Base-by-base conservation (phyloP, 768 basidiomycete species). In the Clathrus columnatus region DNA sequence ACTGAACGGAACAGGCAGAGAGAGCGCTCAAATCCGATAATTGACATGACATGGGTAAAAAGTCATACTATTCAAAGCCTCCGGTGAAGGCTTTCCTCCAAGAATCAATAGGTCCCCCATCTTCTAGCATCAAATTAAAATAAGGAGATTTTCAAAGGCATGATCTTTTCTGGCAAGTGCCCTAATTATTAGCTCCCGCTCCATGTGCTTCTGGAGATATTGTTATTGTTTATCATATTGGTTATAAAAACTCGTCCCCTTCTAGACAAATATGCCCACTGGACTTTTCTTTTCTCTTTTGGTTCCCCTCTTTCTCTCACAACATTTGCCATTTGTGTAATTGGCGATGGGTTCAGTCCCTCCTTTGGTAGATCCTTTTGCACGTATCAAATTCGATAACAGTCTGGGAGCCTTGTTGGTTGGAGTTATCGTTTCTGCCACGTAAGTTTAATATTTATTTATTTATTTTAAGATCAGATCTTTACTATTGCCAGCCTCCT, bases 381-480 rank as follows among this genome's bases (percentile, higher is more conserved):
- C 60, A 20, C 24, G 49, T 20, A 18, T 61, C 8, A 57, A 61
- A 27, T 72, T 78, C 36, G 73, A 76, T 59, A 74, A 75, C 54
- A 81, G 76, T 0, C 69, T 84, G 2, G 83, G 82, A 7, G 74
- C 82, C 24, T 64, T 82, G 32, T 68, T 83, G 21, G 54, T 82
- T 4, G 81, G 81, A 5, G 76, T 77, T 4, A 68, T 83, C 49
- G 60, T 75, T 24, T 77, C 79, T 14, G 72, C 78, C 64, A 74
- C 75, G 82, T 82, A 61, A 55, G 77, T 66, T 29, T n/a, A n/a
- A 8, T 36, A 7, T 43, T 7, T 6, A 2, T 44, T 4, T 53
- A 6, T 24, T 44, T 42, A 8, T 43, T 43, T 17, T 42, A 24
- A 23, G n/a, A 43, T 8, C 11, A 42, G 1, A 1, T 41, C 23